phyloP scores from a whole-genome alignment of 768 basidiomycete species.

The Xerocomus brunneocitrinus region DNA sequence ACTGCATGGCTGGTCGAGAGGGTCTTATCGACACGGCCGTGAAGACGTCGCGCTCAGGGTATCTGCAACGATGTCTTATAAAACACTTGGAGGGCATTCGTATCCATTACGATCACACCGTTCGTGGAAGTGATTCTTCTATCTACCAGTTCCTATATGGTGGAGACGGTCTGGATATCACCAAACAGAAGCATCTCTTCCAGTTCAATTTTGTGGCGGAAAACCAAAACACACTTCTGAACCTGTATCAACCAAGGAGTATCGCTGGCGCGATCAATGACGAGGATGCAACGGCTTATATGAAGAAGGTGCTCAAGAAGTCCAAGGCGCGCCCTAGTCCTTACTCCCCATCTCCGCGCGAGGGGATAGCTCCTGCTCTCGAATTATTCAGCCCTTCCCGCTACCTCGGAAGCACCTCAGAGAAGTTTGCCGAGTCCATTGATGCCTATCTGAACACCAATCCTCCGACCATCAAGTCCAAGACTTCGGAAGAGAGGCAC shows the following conservation, averaged over 20 bases:
- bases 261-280: conserved; percentile 59
- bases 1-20: conserved; percentile 99
- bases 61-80: conserved; percentile 95
- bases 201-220: conserved; percentile 92
- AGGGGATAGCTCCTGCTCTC: conserved; percentile 67
- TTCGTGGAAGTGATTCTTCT: conserved; percentile 90
- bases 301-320: conserved; percentile 87
- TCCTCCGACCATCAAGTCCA: conserved; percentile 47
- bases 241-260: conserved; percentile 59
- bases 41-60: conserved; percentile 97
- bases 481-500: conserved; percentile 36
- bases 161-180: conserved; percentile 94
- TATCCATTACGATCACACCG: conserved; percentile 97
- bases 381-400: conserved; percentile 73
- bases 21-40: conserved; percentile 99
- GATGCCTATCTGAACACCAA: conserved; percentile 77
- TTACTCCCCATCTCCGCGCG: conserved; percentile 45
- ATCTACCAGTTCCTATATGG: conserved; percentile 97
- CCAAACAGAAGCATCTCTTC: conserved; percentile 91
- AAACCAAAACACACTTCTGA: conserved; percentile 77
- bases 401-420: conserved; percentile 87
- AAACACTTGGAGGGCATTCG: conserved; percentile 97
- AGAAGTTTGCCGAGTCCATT: conserved; percentile 79
- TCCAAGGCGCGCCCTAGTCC: conserved; percentile 43
- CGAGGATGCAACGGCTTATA: conserved; percentile 64